Evolutionary conservation across 179 eudicot genomes (phyloP).

Genomic region (Patellifolia procumbens): DNA sequence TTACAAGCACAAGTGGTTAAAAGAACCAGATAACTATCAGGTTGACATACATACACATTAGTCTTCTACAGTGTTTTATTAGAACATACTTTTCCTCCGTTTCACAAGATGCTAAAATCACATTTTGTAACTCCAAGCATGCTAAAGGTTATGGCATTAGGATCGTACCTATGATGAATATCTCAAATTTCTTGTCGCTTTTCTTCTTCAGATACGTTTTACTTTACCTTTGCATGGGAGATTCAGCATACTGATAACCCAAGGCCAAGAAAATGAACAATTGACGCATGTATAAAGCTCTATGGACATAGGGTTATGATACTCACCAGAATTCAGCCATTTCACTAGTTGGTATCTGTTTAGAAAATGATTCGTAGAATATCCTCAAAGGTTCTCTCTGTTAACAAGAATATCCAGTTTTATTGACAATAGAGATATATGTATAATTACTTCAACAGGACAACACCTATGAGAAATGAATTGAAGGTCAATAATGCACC

Average conservation of each 20-base stretch:
- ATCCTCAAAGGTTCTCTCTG: slow-evolving; percentile 95
- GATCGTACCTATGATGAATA: too few species aligned
- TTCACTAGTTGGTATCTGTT: slow-evolving; percentile 94
- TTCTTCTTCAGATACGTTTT: neutral
- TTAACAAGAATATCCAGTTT: slow-evolving; percentile 25
- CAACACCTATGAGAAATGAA: too few species aligned
- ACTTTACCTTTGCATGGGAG: neutral
- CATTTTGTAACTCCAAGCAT: too few species aligned
- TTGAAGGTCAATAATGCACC: neutral
- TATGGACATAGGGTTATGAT: neutral
- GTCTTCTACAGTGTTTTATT: too few species aligned
- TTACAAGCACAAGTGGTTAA: too few species aligned
- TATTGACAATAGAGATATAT: neutral
- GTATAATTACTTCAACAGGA: neutral
- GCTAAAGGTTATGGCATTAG: too few species aligned
- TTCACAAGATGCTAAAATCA: too few species aligned
- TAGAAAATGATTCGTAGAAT: slow-evolving; percentile 80
- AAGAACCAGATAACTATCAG: too few species aligned
- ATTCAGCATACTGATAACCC: neutral
- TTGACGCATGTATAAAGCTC: neutral
- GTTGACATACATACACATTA: too few species aligned
- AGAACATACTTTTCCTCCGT: too few species aligned
- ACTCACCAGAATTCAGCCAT: slow-evolving; percentile 98
- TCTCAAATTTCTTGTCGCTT: too few species aligned
- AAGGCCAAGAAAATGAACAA: neutral